Percentiles rank a stretch among this genome's conserved stretches.
Evolutionary conservation across 306 rosid genomes (phyloP).

Genomic region (Cotoneaster glaucophyllus): DNA sequence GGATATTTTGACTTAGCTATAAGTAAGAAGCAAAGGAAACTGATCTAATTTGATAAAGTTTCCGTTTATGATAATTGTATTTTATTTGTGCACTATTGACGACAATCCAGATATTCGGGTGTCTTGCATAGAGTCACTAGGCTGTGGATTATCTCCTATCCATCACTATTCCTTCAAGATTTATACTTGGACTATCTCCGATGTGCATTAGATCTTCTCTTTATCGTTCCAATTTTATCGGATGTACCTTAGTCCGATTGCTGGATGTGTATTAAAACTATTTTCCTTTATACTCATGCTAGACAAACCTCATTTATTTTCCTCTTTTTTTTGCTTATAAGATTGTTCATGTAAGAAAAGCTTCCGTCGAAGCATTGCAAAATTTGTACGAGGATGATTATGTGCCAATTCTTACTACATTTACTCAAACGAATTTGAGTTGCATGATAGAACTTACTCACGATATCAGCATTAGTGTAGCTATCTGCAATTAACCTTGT

Average conservation of each 20-base stretch:
- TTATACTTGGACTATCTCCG: conserved; percentile 89
- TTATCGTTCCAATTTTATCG: too few relatives aligned
- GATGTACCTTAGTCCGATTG: neutral
- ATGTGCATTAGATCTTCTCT: neutral
- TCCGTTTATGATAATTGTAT: conserved; percentile 32
- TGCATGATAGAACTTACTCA: conserved; percentile 98
- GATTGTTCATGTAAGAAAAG: conserved; percentile 85
- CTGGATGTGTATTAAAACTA: neutral
- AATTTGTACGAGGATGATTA: conserved; percentile 88
- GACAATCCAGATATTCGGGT: conserved; percentile 82
- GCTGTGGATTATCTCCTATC: conserved; percentile 88
- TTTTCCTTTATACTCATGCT: conserved; percentile 6
- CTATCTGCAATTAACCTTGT: conserved; percentile 93
- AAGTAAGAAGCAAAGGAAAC: neutral
- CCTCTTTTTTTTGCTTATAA: conserved; percentile 24
- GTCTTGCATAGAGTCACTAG: conserved; percentile 84
- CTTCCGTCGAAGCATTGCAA: conserved; percentile 75
- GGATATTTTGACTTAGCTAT: conserved; percentile 23
- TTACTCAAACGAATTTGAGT: conserved; percentile 83
- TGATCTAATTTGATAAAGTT: neutral
- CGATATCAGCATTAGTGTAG: conserved; percentile 80
- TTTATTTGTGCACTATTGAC: conserved; percentile 90
- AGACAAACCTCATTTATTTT: conserved; percentile 7
- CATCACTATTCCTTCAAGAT: conserved; percentile 90
- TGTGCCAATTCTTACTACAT: conserved; percentile 77